phyloP scores from a whole-genome alignment of 2,329 filamentous ascomycete species.

The Amylocarpus encephaloides region DNA sequence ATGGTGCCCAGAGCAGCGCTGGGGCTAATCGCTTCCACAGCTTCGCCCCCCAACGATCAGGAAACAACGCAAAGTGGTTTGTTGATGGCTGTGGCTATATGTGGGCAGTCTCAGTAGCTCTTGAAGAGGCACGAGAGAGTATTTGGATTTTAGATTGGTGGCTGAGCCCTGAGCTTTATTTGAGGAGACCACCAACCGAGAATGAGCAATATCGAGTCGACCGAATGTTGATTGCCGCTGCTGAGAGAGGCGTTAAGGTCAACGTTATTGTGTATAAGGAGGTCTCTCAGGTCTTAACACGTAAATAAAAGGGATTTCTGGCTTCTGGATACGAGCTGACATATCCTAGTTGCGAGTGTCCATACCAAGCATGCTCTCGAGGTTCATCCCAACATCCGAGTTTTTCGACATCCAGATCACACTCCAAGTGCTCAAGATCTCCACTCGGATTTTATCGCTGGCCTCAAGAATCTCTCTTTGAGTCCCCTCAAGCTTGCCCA shows the following conservation, averaged over 20 bases:
- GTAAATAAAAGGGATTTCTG: constrained; percentile 51
- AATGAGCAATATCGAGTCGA: constrained; percentile 83
- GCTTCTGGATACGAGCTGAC: constrained; percentile 17
- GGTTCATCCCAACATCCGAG: constrained; percentile 76
- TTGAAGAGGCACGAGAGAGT: constrained; percentile 69
- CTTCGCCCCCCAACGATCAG: constrained; percentile 67
- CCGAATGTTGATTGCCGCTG: constrained; percentile 72
- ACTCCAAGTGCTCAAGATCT: constrained; percentile 65
- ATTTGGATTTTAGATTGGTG: constrained; percentile 87
- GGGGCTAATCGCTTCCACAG: constrained; percentile 50
- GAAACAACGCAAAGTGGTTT: constrained; percentile 77
- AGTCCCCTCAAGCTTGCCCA: constrained; percentile 52
- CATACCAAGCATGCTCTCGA: constrained; percentile 80
- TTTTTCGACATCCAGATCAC: constrained; percentile 89
- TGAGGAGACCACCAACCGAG: constrained; percentile 72
- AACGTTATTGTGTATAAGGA: constrained; percentile 92
- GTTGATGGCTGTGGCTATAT: constrained; percentile 82
- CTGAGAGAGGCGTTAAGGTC: constrained; percentile 75
- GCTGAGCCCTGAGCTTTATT: constrained; percentile 77
- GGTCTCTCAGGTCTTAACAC: constrained; percentile 70
- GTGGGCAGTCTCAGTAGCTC: constrained; percentile 72
- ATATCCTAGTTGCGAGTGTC: constrained; percentile 50
- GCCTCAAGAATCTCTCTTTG: constrained; percentile 44
- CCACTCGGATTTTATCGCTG: constrained; percentile 60
- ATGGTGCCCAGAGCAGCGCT: constrained; percentile 27